Percentiles rank a stretch among this genome's conserved stretches.
Evolutionary conservation across 257 asterid genomes (phyloP).

Genomic region (Nyctanthes arbortristis): DNA sequence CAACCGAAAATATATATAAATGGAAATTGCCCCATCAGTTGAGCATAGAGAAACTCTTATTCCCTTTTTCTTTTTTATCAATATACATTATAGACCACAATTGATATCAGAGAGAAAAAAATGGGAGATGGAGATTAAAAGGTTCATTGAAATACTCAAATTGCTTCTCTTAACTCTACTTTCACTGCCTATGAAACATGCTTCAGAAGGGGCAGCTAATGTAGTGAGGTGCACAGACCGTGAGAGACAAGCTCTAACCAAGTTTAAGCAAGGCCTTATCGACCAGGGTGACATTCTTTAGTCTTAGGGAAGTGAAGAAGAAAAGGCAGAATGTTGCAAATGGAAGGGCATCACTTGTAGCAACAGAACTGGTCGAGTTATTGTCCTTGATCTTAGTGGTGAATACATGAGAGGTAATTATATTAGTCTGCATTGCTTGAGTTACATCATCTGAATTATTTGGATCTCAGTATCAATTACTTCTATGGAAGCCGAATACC

Average conservation of each 20-base stretch:
- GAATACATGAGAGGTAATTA: conserved; percentile 1
- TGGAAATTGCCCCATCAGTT: too few relatives aligned
- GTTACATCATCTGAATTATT: conserved; percentile 8
- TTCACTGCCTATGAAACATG: too few relatives aligned
- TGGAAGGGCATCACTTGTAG: conserved; percentile 13
- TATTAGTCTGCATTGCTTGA: conserved; percentile 15
- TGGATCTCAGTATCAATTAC: conserved; percentile 6
- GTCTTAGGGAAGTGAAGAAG: conserved; percentile 14
- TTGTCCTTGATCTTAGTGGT: conserved; percentile 6
- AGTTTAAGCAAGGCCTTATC: conserved; percentile 14
- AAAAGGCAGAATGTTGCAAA: conserved; percentile 15
- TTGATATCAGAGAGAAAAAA: too few relatives aligned
- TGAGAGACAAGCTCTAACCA: conserved; percentile 19
- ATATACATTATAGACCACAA: too few relatives aligned
- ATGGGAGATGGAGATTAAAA: too few relatives aligned
- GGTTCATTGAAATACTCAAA: too few relatives aligned
- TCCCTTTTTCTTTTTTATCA: too few relatives aligned
- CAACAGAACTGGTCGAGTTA: conserved; percentile 16
- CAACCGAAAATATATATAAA: too few relatives aligned
- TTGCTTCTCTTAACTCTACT: too few relatives aligned
- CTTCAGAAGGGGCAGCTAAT: too few relatives aligned
- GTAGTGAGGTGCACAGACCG: too few relatives aligned
- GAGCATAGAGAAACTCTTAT: too few relatives aligned
- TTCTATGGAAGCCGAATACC: not conserved
- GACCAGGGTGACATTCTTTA: conserved; percentile 12